phyloP scores from a whole-genome alignment of 192 early-diverging fungal genomes.

The Haplosporangium gracile region DNA sequence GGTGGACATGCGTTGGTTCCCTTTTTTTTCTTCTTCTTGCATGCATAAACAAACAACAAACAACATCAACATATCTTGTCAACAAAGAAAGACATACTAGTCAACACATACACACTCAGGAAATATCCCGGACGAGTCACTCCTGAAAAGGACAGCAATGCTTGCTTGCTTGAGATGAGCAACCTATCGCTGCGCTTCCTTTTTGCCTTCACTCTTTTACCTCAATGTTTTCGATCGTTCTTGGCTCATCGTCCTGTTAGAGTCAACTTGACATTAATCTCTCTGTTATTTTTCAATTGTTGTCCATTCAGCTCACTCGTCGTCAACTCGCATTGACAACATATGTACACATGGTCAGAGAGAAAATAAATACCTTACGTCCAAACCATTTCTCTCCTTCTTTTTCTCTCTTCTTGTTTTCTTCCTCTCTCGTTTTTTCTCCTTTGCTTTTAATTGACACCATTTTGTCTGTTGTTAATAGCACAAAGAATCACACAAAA shows the following conservation, averaged over 20 bases:
- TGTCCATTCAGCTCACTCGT: neutral
- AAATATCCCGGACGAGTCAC: neutral
- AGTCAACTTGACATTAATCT: neutral
- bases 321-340: neutral
- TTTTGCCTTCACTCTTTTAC: neutral
- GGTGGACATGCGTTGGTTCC: neutral
- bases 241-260: neutral
- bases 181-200: slow-evolving; percentile 8
- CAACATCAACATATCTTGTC: neutral
- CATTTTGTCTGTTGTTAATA: neutral
- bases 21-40: slow-evolving; percentile 1
- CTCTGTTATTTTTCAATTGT: neutral
- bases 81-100: neutral
- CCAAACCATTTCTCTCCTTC: neutral
- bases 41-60: slow-evolving; percentile 1
- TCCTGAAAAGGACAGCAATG: slow-evolving; percentile 8
- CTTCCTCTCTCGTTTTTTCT: neutral
- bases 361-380: neutral
- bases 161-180: neutral
- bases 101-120: neutral
- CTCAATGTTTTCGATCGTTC: neutral
- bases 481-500: neutral
- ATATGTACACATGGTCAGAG: neutral
- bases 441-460: neutral
- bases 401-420: neutral